Base-by-base conservation (phyloP, 306 rosid species). In the Cucurbita ficifolia region DNA sequence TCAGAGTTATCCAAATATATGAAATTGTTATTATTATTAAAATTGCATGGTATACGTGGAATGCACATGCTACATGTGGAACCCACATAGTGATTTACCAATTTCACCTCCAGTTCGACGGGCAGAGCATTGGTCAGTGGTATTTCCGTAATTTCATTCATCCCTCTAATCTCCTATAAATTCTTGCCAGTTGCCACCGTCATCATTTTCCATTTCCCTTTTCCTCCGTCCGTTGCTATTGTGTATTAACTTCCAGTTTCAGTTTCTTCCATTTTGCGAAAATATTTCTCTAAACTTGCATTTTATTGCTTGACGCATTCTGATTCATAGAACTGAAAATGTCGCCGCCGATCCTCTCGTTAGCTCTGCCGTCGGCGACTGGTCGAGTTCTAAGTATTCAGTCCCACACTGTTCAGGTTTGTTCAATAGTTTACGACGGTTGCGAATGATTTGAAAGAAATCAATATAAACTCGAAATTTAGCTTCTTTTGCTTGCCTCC, bases 331-430 rank as follows among this genome's bases (percentile, higher is more conserved):
- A 74, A 39, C 72, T 63, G 81, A 13, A 40, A 69, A 89, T 89
- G 96, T 68, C 86, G 72, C 96, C 96, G 61, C 96, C 96, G 40
- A 76, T 89, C 73, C 92, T 89, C 29, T 87, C 96, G 6, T 58
- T 89, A 51, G 92, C 80, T 73, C 82, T 89, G 73, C 96, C 92
- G 16, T 84, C 96, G 8, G 87, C 71, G 39, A 89, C 96, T 45
- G 90, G 96, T 64, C 90, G 96, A 78, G 86, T 89, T 72, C 92
- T 89, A 68, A 89, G 96, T 59, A 89, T 89, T 81, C 96, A 89
- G 75, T 89, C 96, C 39, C 96, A 89, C 74, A 89, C 96, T 35
- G 90, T 89, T 69, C 92, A 87, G 97, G 97, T 88, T 76, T 67
- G 72, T 38, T 46, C 40, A 46, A n/a, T 45, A 59, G 1, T 75